Evolutionary conservation across 2,329 filamentous ascomycete species (phyloP), one percentile per base, ranked within the genome.

Genomic region (Cadophora luteo-olivacea): DNA sequence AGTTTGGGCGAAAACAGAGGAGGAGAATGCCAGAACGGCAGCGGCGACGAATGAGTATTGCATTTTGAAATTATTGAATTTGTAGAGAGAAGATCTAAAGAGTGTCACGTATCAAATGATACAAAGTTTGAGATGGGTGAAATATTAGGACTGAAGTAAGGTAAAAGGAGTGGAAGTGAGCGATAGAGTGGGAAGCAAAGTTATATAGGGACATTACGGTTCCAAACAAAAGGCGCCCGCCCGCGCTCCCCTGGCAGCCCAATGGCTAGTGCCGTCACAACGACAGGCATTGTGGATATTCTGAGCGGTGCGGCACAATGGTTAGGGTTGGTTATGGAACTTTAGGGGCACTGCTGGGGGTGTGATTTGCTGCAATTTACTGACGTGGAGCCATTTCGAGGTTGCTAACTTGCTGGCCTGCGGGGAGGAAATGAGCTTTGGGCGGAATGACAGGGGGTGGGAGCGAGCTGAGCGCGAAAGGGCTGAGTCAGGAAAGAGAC

Each of bases 1-100:
- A 61, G 84, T 85, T 79, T 87, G 85, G 68, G 86, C 87, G 69
- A 86, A 71, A 72, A 69, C 75, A 38, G 72, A 69, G 12, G 76
- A 72, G 16, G 70, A 64, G 67, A 75, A 68, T 11, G 74, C 75
- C 68, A 75, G 61, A 41, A 76, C 33, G 69, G 75, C 73, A 51
- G 72, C 71, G 41, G 74, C 70, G 57, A 76, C 57, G 68, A 69
- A 73, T 36, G 73, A 72, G 71, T 69, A 76, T 69, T 68, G 74
- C 76, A 77, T 77, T n/a, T 60, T 75, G 70, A 72, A 69, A 65
- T 70, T 66, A 54, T 54, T 58, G n/a, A 55, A 61, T 57, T 32
- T 29, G 54, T 55, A 58, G 62, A 54, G 48, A 58, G 48, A 66
- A 67, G 58, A 36, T 68, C 70, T 61, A 76, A 76, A 61, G 75